A percentile compares a stretch with the other conserved stretches of the same genome.
Conservation (phyloP, 768 basidiomycete genomes). For the Hirschioporus abietinus region DNA sequence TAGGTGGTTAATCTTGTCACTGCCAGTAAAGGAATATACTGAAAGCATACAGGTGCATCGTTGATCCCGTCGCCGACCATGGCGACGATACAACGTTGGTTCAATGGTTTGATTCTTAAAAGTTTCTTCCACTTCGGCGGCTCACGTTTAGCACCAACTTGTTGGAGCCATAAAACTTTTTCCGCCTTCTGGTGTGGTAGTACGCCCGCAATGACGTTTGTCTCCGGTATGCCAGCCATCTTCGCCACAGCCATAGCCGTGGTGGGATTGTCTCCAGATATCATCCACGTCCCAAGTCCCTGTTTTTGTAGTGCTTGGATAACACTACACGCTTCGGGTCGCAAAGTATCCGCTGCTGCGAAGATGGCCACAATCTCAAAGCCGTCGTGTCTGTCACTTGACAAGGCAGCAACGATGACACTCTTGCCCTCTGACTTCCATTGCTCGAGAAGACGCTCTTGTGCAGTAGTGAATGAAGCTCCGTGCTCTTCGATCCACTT, state of each 20-base stretch:
- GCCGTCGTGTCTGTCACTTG: constrained; percentile 2
- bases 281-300: constrained; percentile 68
- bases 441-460: constrained; percentile 27
- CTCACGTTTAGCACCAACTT: constrained; percentile 30
- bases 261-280: constrained; percentile 69
- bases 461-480: constrained; percentile 14
- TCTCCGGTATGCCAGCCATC: constrained; percentile 57
- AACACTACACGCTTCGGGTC: constrained; percentile 52
- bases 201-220: constrained; percentile 73
- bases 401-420: constrained; percentile 54
- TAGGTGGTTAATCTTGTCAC: not conserved
- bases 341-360: constrained; percentile 58
- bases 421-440: constrained; percentile 72
- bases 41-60: constrained; percentile 44
- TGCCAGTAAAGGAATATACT: not conserved
- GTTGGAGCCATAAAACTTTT: constrained; percentile 54
- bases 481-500: constrained; percentile 52
- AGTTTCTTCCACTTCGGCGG: constrained; percentile 9
- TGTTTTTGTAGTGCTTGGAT: constrained; percentile 46
- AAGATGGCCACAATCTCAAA: constrained; percentile 45
- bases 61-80: constrained; percentile 63
- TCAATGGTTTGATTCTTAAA: constrained; percentile 14
- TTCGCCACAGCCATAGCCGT: constrained; percentile 71
- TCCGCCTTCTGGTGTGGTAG: constrained; percentile 78
- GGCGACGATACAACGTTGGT: constrained; percentile 42